Evolutionary conservation across 1,284 basidiomycete species (phyloP), one percentile per base, ranked within the genome.

Genomic region (Pseudozyma flocculosa): DNA sequence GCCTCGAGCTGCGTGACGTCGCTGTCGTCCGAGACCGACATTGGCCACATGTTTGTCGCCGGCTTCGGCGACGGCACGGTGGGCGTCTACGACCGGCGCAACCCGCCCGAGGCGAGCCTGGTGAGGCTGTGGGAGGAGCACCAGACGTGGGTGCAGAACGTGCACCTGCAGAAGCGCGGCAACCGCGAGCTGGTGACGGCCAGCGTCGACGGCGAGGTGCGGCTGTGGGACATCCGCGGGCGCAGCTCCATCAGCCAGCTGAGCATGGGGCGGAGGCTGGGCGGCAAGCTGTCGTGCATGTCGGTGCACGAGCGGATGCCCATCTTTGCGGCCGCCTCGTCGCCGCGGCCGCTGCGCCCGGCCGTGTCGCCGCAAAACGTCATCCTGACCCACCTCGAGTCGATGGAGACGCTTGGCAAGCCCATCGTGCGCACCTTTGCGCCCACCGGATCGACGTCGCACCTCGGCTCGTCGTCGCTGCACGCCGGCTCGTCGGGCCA

Each of bases 31-130:
- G 92, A 96, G 68, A 84, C 85, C 23, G 85, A 87, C 32, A 84
- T 87, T 0, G 85, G 87, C 10, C 87, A 90, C 50, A 86, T 88
- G 9, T 92, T 96, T 78, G 83, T 90, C 19, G 89, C 92, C 2
- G 88, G 92, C 46, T 97, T 97, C 75, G 94, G 89, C 2, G 92
- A 98, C 79, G 95, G 95, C 9, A 84, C 85, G 3, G 85, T 98
- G 30, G 88, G 90, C 65, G 82, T 97, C 1, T 97, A 94, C 78
- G 95, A 99, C 80, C 87, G 90, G 40, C 85, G 95, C 14, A 80
- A 92, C 29, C 86, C 89, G 55, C 87, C 90, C 48, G 87, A 91
- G 18, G 86, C 90, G 52, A 85, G 88, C n/a, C 86, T 93, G 39
- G 88, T 94, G 5, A 82, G 88, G 43, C 85, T 86, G 3, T 96